Percentiles rank a stretch among this genome's conserved stretches.
phyloP scores from a whole-genome alignment of 108 stramenopile genomes.

The Cyclotella kingstonii region DNA sequence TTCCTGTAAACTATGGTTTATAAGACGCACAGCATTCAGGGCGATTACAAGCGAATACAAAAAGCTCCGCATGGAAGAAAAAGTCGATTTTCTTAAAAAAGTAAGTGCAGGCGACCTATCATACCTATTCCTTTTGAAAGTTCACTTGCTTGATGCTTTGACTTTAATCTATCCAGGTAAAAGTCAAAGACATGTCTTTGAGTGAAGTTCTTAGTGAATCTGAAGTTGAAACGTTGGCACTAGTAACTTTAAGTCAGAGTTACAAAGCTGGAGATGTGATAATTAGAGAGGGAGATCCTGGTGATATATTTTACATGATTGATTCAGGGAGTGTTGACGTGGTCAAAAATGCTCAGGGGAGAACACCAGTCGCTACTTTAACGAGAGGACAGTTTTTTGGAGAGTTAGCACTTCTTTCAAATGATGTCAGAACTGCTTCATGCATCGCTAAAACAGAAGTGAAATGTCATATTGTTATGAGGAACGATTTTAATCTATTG shows the following conservation, averaged over 20 bases:
- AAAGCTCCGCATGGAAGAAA: conserved; percentile 29
- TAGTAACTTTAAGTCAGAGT: conserved; percentile 23
- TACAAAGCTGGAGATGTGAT: conserved; percentile 34
- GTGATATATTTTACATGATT: conserved; percentile 57
- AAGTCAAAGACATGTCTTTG: conserved; percentile 46
- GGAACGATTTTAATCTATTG: conserved; percentile 63
- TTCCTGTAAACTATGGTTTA: conserved; percentile 60
- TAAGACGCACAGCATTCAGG: conserved; percentile 54
- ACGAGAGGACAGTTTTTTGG: conserved; percentile 47
- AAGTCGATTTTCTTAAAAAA: conserved; percentile 51
- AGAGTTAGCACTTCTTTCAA: conserved; percentile 44
- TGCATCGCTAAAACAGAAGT: conserved; percentile 48
- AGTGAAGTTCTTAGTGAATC: conserved; percentile 31
- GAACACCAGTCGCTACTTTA: conserved; percentile 29
- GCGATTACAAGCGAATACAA: conserved; percentile 53
- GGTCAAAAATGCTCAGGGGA: conserved; percentile 25
- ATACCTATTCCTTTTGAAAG: too few relatives aligned
- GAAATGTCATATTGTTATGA: conserved; percentile 42
- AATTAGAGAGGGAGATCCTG: conserved; percentile 48
- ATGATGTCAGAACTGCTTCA: conserved; percentile 35
- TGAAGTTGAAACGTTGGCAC: conserved; percentile 39
- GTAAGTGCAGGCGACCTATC: conserved; percentile 18
- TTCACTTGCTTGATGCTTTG: too few relatives aligned
- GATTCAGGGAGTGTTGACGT: conserved; percentile 47
- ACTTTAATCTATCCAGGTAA: too few relatives aligned